Evolutionary conservation across 805 yeast species (phyloP).

Genomic region (Lachancea fermentati): DNA sequence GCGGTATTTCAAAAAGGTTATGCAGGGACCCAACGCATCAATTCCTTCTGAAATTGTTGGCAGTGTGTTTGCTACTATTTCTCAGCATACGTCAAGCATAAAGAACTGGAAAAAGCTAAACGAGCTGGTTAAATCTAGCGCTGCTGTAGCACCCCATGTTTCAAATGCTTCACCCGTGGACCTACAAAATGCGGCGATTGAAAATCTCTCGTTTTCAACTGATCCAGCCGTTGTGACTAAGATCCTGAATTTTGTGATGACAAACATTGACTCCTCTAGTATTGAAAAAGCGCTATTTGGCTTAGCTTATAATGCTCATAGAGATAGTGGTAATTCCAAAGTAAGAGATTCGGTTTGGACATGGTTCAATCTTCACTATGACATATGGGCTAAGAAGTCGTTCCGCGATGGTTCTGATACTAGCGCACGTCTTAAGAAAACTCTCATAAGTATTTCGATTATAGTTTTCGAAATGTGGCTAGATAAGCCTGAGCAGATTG

Average conservation of each 20-base stretch:
- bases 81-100: constrained; percentile 34
- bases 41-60: constrained; percentile 49
- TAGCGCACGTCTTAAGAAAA: constrained; percentile 41
- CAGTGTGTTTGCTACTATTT: constrained; percentile 39
- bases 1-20: constrained; percentile 42
- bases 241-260: constrained; percentile 50
- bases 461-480: constrained; percentile 32
- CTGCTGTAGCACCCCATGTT: constrained; percentile 36
- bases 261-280: constrained; percentile 49
- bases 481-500: constrained; percentile 24
- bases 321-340: constrained; percentile 6
- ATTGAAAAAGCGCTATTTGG: constrained; percentile 59
- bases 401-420: constrained; percentile 41
- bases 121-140: constrained; percentile 47
- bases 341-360: constrained; percentile 40
- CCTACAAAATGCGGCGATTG: constrained; percentile 51
- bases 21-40: constrained; percentile 46
- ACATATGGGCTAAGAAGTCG: constrained; percentile 46
- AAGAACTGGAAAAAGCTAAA: constrained; percentile 56
- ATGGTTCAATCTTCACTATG: constrained; percentile 53
- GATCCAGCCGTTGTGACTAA: constrained; percentile 44
- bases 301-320: constrained; percentile 35
- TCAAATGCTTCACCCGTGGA: constrained; percentile 11
- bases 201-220: constrained; percentile 47
- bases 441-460: constrained; percentile 37